Conservation (phyloP, 2,329 filamentous ascomycete species). For the Xylaria sp. region DNA sequence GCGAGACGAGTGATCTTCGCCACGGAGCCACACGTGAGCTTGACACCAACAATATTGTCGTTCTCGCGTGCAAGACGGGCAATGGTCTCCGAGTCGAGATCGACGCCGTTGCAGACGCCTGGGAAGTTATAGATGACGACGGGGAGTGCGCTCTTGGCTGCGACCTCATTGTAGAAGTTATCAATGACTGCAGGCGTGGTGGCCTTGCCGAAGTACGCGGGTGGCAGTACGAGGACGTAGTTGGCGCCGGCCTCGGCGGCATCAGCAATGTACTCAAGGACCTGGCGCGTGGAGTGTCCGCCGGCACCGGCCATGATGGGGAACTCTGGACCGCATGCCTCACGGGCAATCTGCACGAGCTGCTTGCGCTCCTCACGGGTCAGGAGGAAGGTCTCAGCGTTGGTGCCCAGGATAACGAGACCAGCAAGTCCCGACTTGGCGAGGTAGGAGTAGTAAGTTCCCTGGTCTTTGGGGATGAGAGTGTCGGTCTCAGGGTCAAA, state of each 20-base stretch:
- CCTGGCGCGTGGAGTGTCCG: constrained; percentile 60
- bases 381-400: constrained; percentile 40
- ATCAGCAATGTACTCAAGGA: constrained; percentile 54
- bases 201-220: constrained; percentile 60
- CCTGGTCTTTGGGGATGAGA: constrained; percentile 41
- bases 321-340: constrained; percentile 46
- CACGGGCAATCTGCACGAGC: constrained; percentile 52
- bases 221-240: constrained; percentile 56
- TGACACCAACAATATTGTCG: constrained; percentile 57
- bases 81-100: constrained; percentile 61
- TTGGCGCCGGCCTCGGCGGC: constrained; percentile 56
- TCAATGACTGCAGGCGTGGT: constrained; percentile 53
- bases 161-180: constrained; percentile 55
- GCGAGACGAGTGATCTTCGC: constrained; percentile 55
- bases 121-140: constrained; percentile 66
- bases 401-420: constrained; percentile 33
- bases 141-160: constrained; percentile 47
- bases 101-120: constrained; percentile 61
- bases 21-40: constrained; percentile 59
- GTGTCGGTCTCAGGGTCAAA: constrained; percentile 46
- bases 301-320: constrained; percentile 60
- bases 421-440: constrained; percentile 34
- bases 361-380: constrained; percentile 54
- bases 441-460: constrained; percentile 46
- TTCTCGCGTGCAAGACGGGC: constrained; percentile 44